Conservation (phyloP, 306 rosid genomes). For the Fragaria ananassa region DNA sequence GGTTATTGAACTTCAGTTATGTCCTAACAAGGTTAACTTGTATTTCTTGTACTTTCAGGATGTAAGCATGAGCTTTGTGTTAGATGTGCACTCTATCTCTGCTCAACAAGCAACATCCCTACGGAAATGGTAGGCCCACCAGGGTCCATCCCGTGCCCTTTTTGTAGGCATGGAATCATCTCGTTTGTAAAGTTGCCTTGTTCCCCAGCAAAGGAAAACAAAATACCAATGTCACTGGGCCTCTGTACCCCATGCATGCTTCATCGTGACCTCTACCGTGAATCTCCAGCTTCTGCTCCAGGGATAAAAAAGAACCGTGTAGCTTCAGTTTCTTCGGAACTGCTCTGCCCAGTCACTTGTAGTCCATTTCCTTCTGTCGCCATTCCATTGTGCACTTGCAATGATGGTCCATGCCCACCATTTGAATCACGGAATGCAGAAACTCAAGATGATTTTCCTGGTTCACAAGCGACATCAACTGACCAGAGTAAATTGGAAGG, state of each 20-base stretch:
- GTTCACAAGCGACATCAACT: conserved; percentile 39
- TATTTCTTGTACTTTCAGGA: conserved; percentile 48
- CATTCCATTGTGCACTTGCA: conserved; percentile 86
- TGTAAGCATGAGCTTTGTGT: conserved; percentile 90
- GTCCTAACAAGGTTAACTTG: background rate
- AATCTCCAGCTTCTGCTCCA: conserved; percentile 54
- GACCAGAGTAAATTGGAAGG: conserved; percentile 73
- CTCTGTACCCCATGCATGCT: conserved; percentile 88
- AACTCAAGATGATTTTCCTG: conserved; percentile 50
- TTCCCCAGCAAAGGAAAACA: conserved; percentile 63
- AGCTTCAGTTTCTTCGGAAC: conserved; percentile 78
- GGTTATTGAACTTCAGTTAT: background rate
- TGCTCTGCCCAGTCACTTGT: conserved; percentile 89
- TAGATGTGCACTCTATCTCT: conserved; percentile 89
- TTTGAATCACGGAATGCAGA: conserved; percentile 63
- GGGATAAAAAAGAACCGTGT: conserved; percentile 73
- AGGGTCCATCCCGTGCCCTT: conserved; percentile 91
- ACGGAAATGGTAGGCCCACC: conserved; percentile 56
- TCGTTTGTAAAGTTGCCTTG: conserved; percentile 74
- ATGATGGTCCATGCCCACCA: conserved; percentile 74
- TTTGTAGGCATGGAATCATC: conserved; percentile 76
- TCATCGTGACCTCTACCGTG: conserved; percentile 48
- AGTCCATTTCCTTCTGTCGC: conserved; percentile 88
- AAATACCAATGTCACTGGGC: conserved; percentile 52
- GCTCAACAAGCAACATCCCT: conserved; percentile 72